phyloP scores from a whole-genome alignment of 2,329 filamentous ascomycete species.

The Orbilia blumenaviensis region DNA sequence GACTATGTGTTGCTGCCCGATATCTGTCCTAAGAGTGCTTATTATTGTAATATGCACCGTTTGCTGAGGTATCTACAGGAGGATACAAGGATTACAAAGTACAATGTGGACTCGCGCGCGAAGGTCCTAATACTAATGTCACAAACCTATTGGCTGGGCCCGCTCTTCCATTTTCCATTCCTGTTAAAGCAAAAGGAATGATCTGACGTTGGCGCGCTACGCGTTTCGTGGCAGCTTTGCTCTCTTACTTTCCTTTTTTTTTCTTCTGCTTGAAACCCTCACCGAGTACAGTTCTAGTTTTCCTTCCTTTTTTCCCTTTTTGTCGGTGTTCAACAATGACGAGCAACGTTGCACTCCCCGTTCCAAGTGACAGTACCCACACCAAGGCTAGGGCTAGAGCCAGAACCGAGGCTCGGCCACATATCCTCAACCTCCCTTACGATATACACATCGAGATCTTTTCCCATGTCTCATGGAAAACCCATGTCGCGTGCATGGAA shows the following conservation, averaged over 20 bases:
- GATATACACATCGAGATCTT: constrained; percentile 29
- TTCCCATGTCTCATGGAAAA: constrained; percentile 22
- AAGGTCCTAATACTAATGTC: too few relatives aligned
- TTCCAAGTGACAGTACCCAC: neutral
- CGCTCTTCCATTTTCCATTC: too few relatives aligned
- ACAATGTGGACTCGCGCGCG: neutral
- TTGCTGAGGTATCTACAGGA: constrained; percentile 1
- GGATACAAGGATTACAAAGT: neutral
- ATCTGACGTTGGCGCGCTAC: neutral
- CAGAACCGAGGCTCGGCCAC: neutral
- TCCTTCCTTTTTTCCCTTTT: too few relatives aligned
- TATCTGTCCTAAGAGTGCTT: too few relatives aligned
- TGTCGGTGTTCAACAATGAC: neutral
- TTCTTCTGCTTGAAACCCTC: too few relatives aligned
- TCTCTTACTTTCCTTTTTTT: neutral
- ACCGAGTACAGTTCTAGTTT: too few relatives aligned
- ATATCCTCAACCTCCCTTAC: constrained; percentile 2
- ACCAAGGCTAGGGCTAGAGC: too few relatives aligned
- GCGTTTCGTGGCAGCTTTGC: too few relatives aligned
- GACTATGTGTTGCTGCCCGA: neutral
- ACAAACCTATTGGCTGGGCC: neutral
- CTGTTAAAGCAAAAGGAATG: too few relatives aligned
- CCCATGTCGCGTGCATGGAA: constrained; percentile 26
- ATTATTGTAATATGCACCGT: neutral
- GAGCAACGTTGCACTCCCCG: neutral